Evolutionary conservation across 139 green algal species (phyloP), one percentile per base, ranked within the genome.

Genomic region (Ettlia oleoabundans): DNA sequence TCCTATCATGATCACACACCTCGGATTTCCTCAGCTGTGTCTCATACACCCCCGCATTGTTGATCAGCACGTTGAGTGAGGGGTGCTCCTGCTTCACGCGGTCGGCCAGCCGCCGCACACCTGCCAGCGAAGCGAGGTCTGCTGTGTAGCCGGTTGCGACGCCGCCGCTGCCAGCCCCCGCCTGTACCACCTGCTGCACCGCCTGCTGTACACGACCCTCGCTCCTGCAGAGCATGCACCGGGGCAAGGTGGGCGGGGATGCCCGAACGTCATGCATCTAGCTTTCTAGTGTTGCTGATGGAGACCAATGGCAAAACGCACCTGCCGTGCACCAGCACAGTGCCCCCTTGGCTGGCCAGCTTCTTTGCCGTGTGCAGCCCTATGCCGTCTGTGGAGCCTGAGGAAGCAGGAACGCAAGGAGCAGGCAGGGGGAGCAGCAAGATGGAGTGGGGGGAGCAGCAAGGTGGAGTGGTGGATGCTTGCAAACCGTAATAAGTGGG

Each of bases 341-440:
- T 83, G 1, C 81, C 86, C 26, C 88, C 92, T 19, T 74, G 53
- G 21, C 13, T 4, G 15, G 88, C 90, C 7, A 96, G 78, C 28
- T 40, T 85, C 28, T 66, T 42, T 0, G 89, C 88, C 2, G 92
- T 96, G 76, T 95, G 90, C 35, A 58, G 55, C 4, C 92, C 92
- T 40, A 96, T 96, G 30, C 92, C 92, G 58, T 95, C 91, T 0
- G 92, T 95, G 41, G 76, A 40, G 24, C 82, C 85, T 58, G 47
- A 10, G 47, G n/a, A 10, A 58, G 47, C 47, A 58, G 47, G 13
- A 58, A 24, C 15, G 47, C n/a, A n/a, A n/a, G n/a, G n/a, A n/a
- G n/a, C n/a, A n/a, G n/a, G n/a, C n/a, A n/a, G n/a, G n/a, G n/a
- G n/a, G n/a, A n/a, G n/a, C n/a, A n/a, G n/a, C n/a, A n/a, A n/a